phyloP scores from a whole-genome alignment of 768 basidiomycete species.

The Collybia sordida region DNA sequence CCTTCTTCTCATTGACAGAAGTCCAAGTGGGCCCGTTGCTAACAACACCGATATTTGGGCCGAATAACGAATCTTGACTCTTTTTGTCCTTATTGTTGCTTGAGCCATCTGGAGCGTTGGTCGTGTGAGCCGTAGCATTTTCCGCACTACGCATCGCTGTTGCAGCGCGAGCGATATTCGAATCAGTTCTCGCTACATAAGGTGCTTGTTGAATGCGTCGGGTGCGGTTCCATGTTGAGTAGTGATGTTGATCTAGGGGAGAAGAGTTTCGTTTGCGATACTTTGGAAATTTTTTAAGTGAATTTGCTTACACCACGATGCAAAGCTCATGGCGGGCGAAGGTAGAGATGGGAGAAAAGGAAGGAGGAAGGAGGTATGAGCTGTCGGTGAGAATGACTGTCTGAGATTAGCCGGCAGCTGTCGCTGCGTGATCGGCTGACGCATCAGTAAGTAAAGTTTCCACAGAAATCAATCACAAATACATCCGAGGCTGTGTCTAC shows the following conservation, averaged over 20 bases:
- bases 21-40: slow-evolving; percentile 74
- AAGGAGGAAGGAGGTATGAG: slow-evolving; percentile 2
- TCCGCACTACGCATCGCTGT: slow-evolving; percentile 39
- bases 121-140: slow-evolving; percentile 7
- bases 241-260: slow-evolving; percentile 43
- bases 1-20: slow-evolving; percentile 57
- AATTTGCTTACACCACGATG: slow-evolving; percentile 34
- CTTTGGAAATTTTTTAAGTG: background rate
- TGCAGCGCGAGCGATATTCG: slow-evolving; percentile 45
- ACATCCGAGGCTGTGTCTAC: background rate
- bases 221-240: slow-evolving; percentile 58
- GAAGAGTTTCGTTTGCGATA: background rate
- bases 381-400: slow-evolving; percentile 9
- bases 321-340: slow-evolving; percentile 18
- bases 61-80: slow-evolving; percentile 82
- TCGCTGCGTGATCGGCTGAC: slow-evolving; percentile 12
- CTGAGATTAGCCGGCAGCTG: slow-evolving; percentile 8
- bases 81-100: slow-evolving; percentile 47
- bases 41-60: slow-evolving; percentile 84
- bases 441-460: no score
- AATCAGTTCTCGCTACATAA: slow-evolving; percentile 51
- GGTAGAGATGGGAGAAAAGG: slow-evolving; percentile 5
- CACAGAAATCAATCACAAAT: no score
- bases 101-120: slow-evolving; percentile 15
- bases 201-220: slow-evolving; percentile 50